Evolutionary conservation across 2,329 filamentous ascomycete genomes (phyloP), one percentile per base, ranked within the genome.

Genomic region (Aspergillus sp.): DNA sequence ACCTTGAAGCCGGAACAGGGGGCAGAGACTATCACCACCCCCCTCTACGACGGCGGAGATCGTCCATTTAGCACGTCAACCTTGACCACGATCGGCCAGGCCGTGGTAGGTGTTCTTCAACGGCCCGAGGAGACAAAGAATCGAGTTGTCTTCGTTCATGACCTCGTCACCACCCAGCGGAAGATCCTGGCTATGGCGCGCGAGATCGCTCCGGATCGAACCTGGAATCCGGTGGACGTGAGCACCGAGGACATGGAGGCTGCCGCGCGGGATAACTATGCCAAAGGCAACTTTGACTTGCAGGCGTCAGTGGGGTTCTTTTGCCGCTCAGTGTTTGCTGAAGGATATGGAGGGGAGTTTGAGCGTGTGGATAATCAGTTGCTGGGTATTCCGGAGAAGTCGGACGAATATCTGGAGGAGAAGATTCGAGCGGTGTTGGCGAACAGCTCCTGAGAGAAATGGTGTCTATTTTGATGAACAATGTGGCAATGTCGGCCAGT

Each of bases 31-130:
- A 42, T n/a, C 36, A 42, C 45, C 10, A 47, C 45, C 3, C 45
- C 55, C 10, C 55, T 59, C 7, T 58, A 50, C 36, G 56, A 55
- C 16, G 59, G 59, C 6, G 63, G 63, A 3, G 60, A 59, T 11
- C 50, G 52, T 1, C 56, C 56, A 2, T 61, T 65, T 36, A 61
- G 57, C 18, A 56, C 55, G 1, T 62, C 63, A 12, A 63, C 52
- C 16, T 32, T 63, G 4, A 16, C 57, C 14, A 61, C 47, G 11
- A 51, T 62, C 24, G 63, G 53, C 0, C 16, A 26, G 54, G 54
- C 46, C 4, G 54, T 55, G 12, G 46, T 50, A 9, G 54, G 20
- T 2, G 26, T 50, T 9, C 31, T 55, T 42, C n/a, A 3, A n/a
- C 54, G 49, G 22, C 9, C 50, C 1, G 29, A 55, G 0, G 57